Base-by-base conservation (phyloP, 805 yeast genomes). In the Candida maesae region DNA sequence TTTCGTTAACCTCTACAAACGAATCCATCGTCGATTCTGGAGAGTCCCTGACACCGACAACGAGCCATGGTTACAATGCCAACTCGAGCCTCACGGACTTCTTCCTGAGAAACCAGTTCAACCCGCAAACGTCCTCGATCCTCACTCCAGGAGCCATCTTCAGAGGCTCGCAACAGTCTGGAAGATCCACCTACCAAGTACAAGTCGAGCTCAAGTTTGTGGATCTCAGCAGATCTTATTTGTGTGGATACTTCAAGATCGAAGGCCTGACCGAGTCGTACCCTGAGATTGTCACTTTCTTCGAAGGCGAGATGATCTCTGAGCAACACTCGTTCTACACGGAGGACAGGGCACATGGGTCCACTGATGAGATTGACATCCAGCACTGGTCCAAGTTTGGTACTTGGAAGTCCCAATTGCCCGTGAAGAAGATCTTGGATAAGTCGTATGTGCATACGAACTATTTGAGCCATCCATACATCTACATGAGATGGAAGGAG, bases 401-500 rank as follows among this genome's bases (percentile, higher is more conserved):
- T 9, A 59, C 71, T 16, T 76, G 74, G 68, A 64, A 68, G 35
- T 55, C 53, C 12, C 24, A 27, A 26, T 23, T 39, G 15, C 53
- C 47, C 8, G 36, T 39, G 15, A 47, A 52, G 39, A 37, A 45
- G 26, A 50, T 49, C 12, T 24, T 46, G 15, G 41, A 41, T 4
- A 40, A 45, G 39, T 44, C 44, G 12, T 58, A 55, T 42, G 28
- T 53, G 13, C 58, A 57, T 39, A 50, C 45, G 27, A 54, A 67
- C 44, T 64, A 55, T 37, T 37, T 63, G 32, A 51, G 66, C 35
- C 64, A 70, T 46, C 72, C 79, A 43, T 73, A 66, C 53, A 63
- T 90, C 6, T 90, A 79, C 59, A 90, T 90, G 96, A 73, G 96
- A 51, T 90, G 98, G 98, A 90, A 90, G 64, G 98, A 90, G 61